Base-by-base conservation (phyloP, 228 moss, liverwort and hornwort genomes). In the Sphagnum magellanicum region DNA sequence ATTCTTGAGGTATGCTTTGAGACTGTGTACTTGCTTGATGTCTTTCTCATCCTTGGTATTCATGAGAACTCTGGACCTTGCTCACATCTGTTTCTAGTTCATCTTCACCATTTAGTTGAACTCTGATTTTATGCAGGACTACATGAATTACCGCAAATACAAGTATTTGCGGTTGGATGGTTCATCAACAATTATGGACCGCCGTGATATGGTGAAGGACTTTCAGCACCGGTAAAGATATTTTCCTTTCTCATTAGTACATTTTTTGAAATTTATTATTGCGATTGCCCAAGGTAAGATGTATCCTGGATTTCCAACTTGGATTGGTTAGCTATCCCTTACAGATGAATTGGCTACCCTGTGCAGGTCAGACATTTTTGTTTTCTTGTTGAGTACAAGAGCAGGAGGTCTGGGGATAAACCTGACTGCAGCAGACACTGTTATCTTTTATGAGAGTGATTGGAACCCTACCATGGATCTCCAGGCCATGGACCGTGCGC, bases 401-500 rank as follows among this genome's bases (percentile, higher is more conserved):
- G 97, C 97, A 72, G 97, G 97, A 71, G 97, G 97, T 1, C 90
- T 98, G 6, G 97, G 97, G 78, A 98, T 98, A 73, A 98, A 98
- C 71, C 71, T 98, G 14, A 98, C 97, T 52, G 97, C 97, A 62
- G 97, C 97, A 61, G 97, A 94, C 77, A 91, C 91, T 50, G 93
- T 94, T 61, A 89, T 91, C 49, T 94, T 94, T 17, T 94, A 94
- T 65, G 91, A 97, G 70, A 91, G 97, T 73, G 90, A 97, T 74
- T 98, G 97, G 97, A 98, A 98, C 79, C 96, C 96, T 17, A 98
- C 97, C 8, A 98, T 98, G 97, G 97, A 98, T 84, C 80, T 93
- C 53, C 97, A 98, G 72, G 97, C 97, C 48, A 98, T 98, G 97
- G 97, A 98, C 83, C 88, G 97, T 63, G 97, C 97, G 53, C 97